Evolutionary conservation across 208 protist genomes (phyloP).

Genomic region (Wallacemonas sp.): DNA sequence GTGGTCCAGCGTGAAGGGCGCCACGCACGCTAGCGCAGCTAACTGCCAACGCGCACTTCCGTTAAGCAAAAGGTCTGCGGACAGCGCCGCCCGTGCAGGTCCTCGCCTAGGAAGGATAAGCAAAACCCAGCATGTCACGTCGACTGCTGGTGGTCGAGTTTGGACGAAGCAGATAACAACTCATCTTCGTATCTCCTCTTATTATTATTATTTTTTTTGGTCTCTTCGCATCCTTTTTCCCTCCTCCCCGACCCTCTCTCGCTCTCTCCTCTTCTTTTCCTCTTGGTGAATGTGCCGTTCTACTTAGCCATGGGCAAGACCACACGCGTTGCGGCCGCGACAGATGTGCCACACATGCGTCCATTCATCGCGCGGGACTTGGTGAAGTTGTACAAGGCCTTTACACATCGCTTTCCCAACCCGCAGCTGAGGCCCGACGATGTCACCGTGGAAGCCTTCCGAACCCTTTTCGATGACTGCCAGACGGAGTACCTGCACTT

Average conservation of each 20-base stretch:
- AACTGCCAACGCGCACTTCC: no score
- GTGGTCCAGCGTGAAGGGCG: no score
- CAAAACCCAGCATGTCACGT: no score
- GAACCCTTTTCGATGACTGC: conserved; percentile 38
- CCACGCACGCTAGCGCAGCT: no score
- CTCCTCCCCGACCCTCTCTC: neutral
- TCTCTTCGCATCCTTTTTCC: neutral
- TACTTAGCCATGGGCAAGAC: conserved; percentile 1
- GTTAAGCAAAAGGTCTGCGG: no score
- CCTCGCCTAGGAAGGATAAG: no score
- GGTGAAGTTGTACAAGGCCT: conserved; percentile 36
- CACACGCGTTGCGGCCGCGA: neutral
- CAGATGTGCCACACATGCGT: neutral
- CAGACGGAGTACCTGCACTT: conserved; percentile 76
- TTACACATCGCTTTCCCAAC: conserved; percentile 24
- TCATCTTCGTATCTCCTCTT: no score
- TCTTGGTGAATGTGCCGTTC: neutral
- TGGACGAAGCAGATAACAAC: no score
- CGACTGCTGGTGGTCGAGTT: no score
- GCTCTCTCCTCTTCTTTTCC: neutral
- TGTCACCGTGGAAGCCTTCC: conserved; percentile 45
- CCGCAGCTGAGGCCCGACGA: neutral
- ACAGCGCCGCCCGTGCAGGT: no score
- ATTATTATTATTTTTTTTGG: neutral
- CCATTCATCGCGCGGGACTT: conserved; percentile 57